Percentiles rank a stretch among this genome's conserved stretches.
Conservation (phyloP, 495 filamentous ascomycete genomes). For the Penicillium argentinense region DNA sequence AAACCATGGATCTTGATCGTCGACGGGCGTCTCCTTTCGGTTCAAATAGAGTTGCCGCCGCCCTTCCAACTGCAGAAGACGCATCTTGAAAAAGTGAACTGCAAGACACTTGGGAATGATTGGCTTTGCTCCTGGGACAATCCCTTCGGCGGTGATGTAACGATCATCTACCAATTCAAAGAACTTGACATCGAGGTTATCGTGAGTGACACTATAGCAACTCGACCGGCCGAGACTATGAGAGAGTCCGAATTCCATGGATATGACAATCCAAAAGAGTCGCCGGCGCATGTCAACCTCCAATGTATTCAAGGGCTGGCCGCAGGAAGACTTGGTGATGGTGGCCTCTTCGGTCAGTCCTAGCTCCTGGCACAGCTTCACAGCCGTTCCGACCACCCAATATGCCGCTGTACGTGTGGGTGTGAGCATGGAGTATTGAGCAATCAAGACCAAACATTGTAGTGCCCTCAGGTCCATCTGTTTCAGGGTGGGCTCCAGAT, state of each 20-base stretch:
- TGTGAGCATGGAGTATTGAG: constrained; percentile 87
- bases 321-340: constrained; percentile 55
- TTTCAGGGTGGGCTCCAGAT: constrained; percentile 72
- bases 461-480: constrained; percentile 82
- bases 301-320: constrained; percentile 55
- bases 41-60: constrained; percentile 79
- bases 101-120: constrained; percentile 79
- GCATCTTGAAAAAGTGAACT: constrained; percentile 93
- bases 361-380: constrained; percentile 81
- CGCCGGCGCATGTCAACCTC: constrained; percentile 87
- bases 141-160: constrained; percentile 76
- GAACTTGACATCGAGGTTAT: constrained; percentile 78
- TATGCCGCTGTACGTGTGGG: constrained; percentile 88
- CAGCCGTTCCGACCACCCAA: constrained; percentile 84
- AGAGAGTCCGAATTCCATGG: constrained; percentile 84
- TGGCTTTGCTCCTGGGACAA: constrained; percentile 61
- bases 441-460: constrained; percentile 86
- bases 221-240: constrained; percentile 83
- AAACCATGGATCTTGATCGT: constrained; percentile 86
- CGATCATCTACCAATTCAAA: constrained; percentile 77
- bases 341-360: constrained; percentile 84
- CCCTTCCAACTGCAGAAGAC: constrained; percentile 82
- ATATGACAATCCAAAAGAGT: constrained; percentile 79
- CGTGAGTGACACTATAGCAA: constrained; percentile 72
- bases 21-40: constrained; percentile 66